Conservation (phyloP, 2,329 filamentous ascomycete species). For the Alternaria sp. region DNA sequence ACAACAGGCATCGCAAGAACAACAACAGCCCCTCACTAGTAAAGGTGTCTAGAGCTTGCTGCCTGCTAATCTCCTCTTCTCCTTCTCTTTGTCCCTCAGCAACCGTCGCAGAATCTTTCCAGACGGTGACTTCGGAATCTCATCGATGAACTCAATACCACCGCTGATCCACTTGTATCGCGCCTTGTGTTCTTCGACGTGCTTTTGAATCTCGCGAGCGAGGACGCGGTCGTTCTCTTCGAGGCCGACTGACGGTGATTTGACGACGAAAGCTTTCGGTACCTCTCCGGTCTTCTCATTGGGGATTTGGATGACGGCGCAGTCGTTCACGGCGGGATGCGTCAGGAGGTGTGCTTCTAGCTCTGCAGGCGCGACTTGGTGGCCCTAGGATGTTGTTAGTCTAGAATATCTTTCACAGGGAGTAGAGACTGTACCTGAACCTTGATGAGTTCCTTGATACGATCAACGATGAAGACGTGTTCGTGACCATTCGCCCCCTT, state of each 20-base stretch:
- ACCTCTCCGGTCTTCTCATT: conserved; percentile 67
- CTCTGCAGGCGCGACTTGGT: conserved; percentile 84
- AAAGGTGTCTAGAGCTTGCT: conserved; percentile 65
- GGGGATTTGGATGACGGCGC: conserved; percentile 76
- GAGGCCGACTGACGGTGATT: conserved; percentile 58
- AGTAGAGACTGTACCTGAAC: conserved; percentile 65
- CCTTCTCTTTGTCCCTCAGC: conserved; percentile 76
- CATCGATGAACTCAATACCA: conserved; percentile 58
- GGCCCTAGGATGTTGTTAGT: conserved; percentile 58
- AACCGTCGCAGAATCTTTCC: conserved; percentile 69
- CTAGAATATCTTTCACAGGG: neutral
- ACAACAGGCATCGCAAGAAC: neutral
- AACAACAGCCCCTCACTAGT: neutral
- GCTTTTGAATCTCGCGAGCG: conserved; percentile 60
- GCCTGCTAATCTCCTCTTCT: conserved; percentile 67
- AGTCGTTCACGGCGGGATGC: conserved; percentile 77
- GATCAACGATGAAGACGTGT: conserved; percentile 84
- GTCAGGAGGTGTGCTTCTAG: conserved; percentile 80
- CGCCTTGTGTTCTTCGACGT: conserved; percentile 67
- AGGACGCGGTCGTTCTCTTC: conserved; percentile 60
- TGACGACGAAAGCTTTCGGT: conserved; percentile 69
- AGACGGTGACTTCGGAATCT: conserved; percentile 66
- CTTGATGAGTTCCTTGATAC: conserved; percentile 80
- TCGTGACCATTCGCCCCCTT: conserved; percentile 70
- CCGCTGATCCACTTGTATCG: conserved; percentile 68